Evolutionary conservation across 1,284 basidiomycete genomes (phyloP), one percentile per base, ranked within the genome.

Genomic region (Microstroma glucosiphilum): DNA sequence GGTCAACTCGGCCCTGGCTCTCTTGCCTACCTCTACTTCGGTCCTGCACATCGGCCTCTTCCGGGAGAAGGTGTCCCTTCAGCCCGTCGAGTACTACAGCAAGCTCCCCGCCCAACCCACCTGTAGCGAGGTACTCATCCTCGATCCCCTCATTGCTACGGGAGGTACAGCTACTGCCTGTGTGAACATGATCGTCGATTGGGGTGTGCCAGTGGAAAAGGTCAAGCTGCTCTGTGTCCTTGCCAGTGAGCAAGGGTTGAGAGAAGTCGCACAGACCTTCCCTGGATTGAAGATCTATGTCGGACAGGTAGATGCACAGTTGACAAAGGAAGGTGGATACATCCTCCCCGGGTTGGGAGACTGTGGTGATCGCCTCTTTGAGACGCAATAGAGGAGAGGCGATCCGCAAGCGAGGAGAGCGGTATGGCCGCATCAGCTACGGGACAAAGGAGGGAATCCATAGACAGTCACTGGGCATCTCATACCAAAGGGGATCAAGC

Each of bases 41-140:
- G 90, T 94, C 1, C 91, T 92, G 68, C 92, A 96, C 77, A 85
- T 96, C 54, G 92, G 92, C 46, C 81, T 96, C 19, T 96, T 88
- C 81, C 84, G 92, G 60, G 92, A 96, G 81, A 94, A 93, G 77
- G 85, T 89, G 17, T 88, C 87, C 42, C 82, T 96, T 54, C 91
- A 92, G 72, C 92, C 93, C 3, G 92, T 96, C 42, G 92, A 96
- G 55, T 62, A 65, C 56, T 69, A 60, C 65, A 66, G 69, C 67
- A 94, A 94, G 82, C 84, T 96, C 12, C 93, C 92, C 7, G 81
- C 85, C 37, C 81, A 82, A 17, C 87, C 89, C 0, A 87, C 88
- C 0, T 86, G 92, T 6, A 92, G 96, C 75, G 81, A 86, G 55
- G 88, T 92, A 30, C 90, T 87, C 81, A 82, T 97, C 43, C 84